Evolutionary conservation across 2,329 filamentous ascomycete genomes (phyloP).

Genomic region (Purpureocillium lavendulum): DNA sequence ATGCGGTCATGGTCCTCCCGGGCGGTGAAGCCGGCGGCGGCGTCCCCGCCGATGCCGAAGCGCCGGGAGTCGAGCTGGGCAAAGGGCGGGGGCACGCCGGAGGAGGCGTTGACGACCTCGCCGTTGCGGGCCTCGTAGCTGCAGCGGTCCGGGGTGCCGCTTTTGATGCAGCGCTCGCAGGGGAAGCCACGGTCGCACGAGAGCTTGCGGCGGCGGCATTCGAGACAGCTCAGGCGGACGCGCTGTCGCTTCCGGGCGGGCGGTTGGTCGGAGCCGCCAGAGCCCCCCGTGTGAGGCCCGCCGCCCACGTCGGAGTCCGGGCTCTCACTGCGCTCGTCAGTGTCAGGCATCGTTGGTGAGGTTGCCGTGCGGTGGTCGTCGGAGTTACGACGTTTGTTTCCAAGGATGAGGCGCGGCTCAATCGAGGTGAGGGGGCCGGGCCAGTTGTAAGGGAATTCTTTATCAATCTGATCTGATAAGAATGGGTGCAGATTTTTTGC

Average conservation of each 20-base stretch:
- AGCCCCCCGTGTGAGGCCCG: conserved; percentile 14
- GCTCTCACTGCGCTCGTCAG: conserved; percentile 27
- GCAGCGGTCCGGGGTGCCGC: conserved; percentile 50
- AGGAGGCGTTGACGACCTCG: conserved; percentile 38
- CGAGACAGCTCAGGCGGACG: conserved; percentile 50
- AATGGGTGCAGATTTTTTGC: conserved; percentile 17
- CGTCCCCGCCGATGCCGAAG: conserved; percentile 24
- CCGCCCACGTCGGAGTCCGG: conserved; percentile 27
- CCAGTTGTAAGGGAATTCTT: conserved; percentile 21
- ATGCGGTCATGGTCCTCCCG: conserved; percentile 48
- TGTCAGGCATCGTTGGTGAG: conserved; percentile 4
- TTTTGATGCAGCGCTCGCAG: conserved; percentile 55
- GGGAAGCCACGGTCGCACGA: conserved; percentile 54
- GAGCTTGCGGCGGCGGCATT: conserved; percentile 52
- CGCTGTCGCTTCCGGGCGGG: conserved; percentile 49
- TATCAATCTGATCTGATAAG: conserved; percentile 35
- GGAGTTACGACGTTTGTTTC: conserved; percentile 24
- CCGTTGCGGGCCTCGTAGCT: conserved; percentile 50
- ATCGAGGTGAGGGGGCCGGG: conserved; percentile 12
- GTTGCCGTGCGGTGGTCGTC: conserved; percentile 11
- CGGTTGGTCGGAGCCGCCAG: conserved; percentile 21
- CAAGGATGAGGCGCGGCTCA: conserved; percentile 5
- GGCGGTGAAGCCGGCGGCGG: conserved; percentile 18
- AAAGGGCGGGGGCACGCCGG: conserved; percentile 34
- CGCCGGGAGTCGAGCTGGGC: conserved; percentile 30